Percentiles rank a stretch among this genome's conserved stretches.
Evolutionary conservation across 129 eudicot species (phyloP).

Genomic region (Gnaphalium uliginosum): DNA sequence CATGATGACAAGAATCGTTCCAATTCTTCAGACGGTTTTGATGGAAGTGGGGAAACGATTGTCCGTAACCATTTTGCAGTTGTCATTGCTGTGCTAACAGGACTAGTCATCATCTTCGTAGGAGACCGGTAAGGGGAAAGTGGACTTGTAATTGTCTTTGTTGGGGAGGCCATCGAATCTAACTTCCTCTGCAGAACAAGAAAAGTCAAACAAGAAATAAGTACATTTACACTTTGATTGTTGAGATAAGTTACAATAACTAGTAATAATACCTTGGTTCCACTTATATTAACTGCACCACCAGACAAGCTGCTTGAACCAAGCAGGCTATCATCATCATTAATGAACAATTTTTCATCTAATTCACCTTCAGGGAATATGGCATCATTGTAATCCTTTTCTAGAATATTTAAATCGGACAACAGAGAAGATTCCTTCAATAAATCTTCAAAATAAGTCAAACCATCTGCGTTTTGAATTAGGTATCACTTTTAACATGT

Average conservation of each 20-base stretch:
- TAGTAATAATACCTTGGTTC: constrained; percentile 65
- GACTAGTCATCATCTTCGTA: constrained; percentile 61
- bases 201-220: constrained; percentile 9
- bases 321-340: constrained; percentile 83
- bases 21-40: constrained; percentile 67
- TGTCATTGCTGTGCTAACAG: constrained; percentile 95
- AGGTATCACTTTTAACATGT: neutral
- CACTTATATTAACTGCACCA: constrained; percentile 59
- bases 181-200: constrained; percentile 57
- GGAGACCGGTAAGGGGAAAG: constrained; percentile 93
- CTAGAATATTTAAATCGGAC: constrained; percentile 55
- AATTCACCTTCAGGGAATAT: constrained; percentile 58
- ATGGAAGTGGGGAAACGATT: constrained; percentile 78
- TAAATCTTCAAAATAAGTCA: constrained; percentile 69
- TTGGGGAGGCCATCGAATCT: constrained; percentile 74
- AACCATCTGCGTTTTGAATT: constrained; percentile 56
- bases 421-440: constrained; percentile 63
- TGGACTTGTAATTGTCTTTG: constrained; percentile 80
- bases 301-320: constrained; percentile 91
- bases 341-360: constrained; percentile 80
- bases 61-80: constrained; percentile 95
- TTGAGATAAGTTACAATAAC: neutral
- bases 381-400: constrained; percentile 73
- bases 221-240: neutral
- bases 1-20: constrained; percentile 63